These are phyloP conservation scores for Aspergillus latus DNA, from an alignment of 2,329 filamentous ascomycete genomes.

Conservation along the genomic window DNA sequence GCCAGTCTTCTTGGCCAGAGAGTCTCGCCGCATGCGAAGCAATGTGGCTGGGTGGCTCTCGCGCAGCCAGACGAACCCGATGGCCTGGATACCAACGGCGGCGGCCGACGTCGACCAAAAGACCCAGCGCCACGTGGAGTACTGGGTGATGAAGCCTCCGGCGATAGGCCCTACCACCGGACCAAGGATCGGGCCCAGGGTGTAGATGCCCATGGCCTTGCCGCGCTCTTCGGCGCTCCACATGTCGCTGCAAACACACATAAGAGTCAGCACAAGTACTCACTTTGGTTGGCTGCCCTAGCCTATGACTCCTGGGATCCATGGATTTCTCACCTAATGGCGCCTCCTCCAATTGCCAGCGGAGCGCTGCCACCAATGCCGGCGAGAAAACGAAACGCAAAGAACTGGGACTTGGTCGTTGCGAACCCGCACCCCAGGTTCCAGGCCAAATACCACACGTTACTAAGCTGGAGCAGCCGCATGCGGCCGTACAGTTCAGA, in stretches of 20 bases:
- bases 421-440: constrained; percentile 37
- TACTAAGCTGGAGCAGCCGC: constrained; percentile 15
- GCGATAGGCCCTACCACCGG: constrained; percentile 65
- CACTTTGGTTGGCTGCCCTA: too few species aligned
- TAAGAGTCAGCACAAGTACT: neutral
- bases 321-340: constrained; percentile 48
- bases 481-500: constrained; percentile 20
- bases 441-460: constrained; percentile 18
- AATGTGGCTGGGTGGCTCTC: constrained; percentile 67
- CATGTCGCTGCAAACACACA: constrained; percentile 55
- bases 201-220: constrained; percentile 62
- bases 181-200: constrained; percentile 62
- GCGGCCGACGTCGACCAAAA: constrained; percentile 66
- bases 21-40: constrained; percentile 53
- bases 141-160: constrained; percentile 63
- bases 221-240: constrained; percentile 63
- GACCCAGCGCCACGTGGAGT: constrained; percentile 69
- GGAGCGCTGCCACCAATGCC: constrained; percentile 58
- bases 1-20: constrained; percentile 41
- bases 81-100: constrained; percentile 59
- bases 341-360: constrained; percentile 33
- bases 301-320: too few species aligned
- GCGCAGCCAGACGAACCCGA: constrained; percentile 60
- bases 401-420: constrained; percentile 26
- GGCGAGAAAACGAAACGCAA: constrained; percentile 58